Evolutionary conservation across 305 asterid genomes (phyloP), one percentile per base, ranked within the genome.

Genomic region (Galium porrigens): DNA sequence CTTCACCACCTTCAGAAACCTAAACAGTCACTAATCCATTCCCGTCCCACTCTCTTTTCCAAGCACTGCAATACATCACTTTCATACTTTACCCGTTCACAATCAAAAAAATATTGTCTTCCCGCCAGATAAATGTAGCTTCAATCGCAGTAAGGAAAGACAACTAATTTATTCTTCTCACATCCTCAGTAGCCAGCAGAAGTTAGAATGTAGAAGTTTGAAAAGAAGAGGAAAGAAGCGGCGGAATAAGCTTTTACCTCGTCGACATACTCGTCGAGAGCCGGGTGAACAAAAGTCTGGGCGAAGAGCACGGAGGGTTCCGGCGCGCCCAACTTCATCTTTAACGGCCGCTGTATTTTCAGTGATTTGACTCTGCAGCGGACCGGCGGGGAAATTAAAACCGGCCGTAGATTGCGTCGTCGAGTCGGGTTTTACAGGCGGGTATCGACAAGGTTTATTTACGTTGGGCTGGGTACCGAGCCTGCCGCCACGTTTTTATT

Each of bases 221-320:
- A 27, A 27, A 27, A 27, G 29, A 27, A 27, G 29, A 27, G 46
- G 34, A 34, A 18, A 8, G 9, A 8, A 54, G 62, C 2, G 62
- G 63, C 22, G 44, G 1, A 6, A 29, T 11, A 15, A 39, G 42
- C 30, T 33, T 80, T 33, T 80, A 91, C 96, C 98, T 91, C 98
- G 75, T 88, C 98, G 34, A 91, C 95, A 66, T 80, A 86, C 76
- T 86, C 94, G 67, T 84, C 89, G 60, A 86, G 94, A 44, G 72
- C 69, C 2, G 86, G 84, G 62, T 91, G 98, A 61, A 73, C 81
- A 68, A 91, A 91, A 27, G 95, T 84, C 74, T 88, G 98, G 42
- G 94, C 90, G 70, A 86, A 91, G 79, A 91, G 87, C 73, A 88
- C 96, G 69, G 85, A 81, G 51, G 96, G 95, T 70, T 86, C 96